Evolutionary conservation across 306 rosid genomes (phyloP).

Genomic region (Malus asiatica): DNA sequence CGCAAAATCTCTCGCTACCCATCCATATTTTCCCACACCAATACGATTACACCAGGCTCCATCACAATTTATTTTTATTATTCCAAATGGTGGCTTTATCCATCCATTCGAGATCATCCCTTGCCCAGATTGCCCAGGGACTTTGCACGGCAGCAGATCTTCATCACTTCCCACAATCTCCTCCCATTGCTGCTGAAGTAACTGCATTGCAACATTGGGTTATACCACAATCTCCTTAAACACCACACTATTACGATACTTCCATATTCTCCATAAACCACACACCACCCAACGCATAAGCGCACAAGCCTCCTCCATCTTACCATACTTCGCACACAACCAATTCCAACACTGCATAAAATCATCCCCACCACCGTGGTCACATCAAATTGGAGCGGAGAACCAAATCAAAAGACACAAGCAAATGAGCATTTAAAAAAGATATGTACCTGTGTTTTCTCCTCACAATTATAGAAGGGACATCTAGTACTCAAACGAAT

Average conservation of each 20-base stretch:
- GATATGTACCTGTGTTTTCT: too few species aligned
- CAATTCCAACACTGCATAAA: background rate
- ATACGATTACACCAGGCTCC: background rate
- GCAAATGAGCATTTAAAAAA: background rate
- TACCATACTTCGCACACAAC: too few species aligned
- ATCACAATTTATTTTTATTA: background rate
- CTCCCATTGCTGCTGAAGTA: rapidly evolving
- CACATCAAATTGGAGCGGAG: background rate
- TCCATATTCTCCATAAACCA: background rate
- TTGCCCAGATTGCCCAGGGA: rapidly evolving
- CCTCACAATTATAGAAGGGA: too few species aligned
- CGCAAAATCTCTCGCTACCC: background rate
- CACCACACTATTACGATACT: background rate
- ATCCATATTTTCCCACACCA: background rate
- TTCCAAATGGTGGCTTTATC: background rate
- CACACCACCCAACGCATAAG: too few species aligned
- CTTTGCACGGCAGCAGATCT: rapidly evolving
- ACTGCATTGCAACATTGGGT: rapidly evolving
- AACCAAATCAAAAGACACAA: background rate
- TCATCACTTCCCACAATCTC: background rate
- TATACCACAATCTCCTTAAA: too few species aligned
- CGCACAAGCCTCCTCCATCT: too few species aligned
- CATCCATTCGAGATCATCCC: background rate
- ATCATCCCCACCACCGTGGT: background rate
- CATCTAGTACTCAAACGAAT: too few species aligned